Evolutionary conservation across 352 stramenopile genomes (phyloP).

Genomic region (Phytophthora vignae): DNA sequence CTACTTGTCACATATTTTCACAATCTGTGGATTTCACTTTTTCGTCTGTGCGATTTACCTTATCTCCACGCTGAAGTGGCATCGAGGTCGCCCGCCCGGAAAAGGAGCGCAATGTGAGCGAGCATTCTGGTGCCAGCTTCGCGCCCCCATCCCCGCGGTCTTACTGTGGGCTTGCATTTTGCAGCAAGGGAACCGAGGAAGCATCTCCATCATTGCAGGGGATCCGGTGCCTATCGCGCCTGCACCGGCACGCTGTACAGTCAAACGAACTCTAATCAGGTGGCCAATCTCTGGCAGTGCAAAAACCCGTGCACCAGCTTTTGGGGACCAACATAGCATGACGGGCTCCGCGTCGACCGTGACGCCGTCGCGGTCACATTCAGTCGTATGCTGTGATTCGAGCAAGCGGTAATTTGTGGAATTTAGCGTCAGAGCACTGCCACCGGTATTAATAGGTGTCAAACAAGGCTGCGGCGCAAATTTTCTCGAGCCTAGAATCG

Average conservation of each 20-base stretch:
- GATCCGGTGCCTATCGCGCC: slow-evolving; percentile 20
- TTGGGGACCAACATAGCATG: slow-evolving; percentile 11
- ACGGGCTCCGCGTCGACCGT: slow-evolving; percentile 22
- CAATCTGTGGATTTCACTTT: too few species aligned
- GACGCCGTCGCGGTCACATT: slow-evolving; percentile 10
- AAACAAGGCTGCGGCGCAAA: too few species aligned
- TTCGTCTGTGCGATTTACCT: too few species aligned
- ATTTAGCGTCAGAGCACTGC: too few species aligned
- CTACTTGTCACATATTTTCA: too few species aligned
- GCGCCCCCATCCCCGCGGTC: slow-evolving; percentile 16
- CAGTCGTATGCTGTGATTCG: neutral
- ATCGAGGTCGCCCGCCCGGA: neutral
- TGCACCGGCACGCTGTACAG: neutral
- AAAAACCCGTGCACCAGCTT: neutral
- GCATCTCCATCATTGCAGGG: slow-evolving; percentile 15
- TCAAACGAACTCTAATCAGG: neutral
- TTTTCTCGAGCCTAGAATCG: too few species aligned
- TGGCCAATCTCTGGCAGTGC: slow-evolving; percentile 1
- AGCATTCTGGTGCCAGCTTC: slow-evolving; percentile 20
- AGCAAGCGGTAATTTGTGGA: too few species aligned
- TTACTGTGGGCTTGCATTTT: neutral
- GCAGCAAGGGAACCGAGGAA: slow-evolving; percentile 9
- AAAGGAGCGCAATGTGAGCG: neutral
- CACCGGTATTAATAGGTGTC: too few species aligned
- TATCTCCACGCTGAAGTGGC: neutral